phyloP scores from a whole-genome alignment of 495 filamentous ascomycete species.

The Friedmanniomyces endolithicus region DNA sequence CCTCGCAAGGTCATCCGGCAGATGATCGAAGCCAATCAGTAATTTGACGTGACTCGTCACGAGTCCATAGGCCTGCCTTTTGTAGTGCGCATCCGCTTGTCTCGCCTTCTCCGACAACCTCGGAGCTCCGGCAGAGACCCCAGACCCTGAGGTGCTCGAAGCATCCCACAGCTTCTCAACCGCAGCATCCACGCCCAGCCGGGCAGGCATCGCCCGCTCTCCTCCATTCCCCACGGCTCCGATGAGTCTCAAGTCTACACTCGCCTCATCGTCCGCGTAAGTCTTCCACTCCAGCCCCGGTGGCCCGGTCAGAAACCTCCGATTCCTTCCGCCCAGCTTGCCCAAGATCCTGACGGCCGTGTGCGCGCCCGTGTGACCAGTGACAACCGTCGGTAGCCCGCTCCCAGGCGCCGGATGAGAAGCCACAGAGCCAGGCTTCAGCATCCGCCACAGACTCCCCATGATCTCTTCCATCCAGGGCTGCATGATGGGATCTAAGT shows the following conservation, averaged over 20 bases:
- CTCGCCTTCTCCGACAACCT: constrained; percentile 47
- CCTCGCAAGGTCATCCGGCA: constrained; percentile 79
- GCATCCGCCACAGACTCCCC: constrained; percentile 89
- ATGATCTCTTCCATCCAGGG: constrained; percentile 97
- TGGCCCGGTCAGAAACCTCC: constrained; percentile 85
- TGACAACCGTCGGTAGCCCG: constrained; percentile 8
- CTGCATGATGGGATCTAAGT: constrained; percentile 97
- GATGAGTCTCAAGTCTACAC: constrained; percentile 76
- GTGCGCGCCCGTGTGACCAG: constrained; percentile 76
- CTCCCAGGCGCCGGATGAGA: not conserved
- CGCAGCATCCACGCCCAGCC: constrained; percentile 76
- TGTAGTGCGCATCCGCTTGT: constrained; percentile 74
- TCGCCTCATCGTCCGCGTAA: constrained; percentile 73
- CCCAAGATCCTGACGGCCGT: constrained; percentile 97
- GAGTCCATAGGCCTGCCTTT: constrained; percentile 79
- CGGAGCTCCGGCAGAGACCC: constrained; percentile 30
- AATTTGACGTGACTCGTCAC: constrained; percentile 81
- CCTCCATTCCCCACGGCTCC: constrained; percentile 53
- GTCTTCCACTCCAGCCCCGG: constrained; percentile 66
- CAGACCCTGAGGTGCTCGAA: not conserved
- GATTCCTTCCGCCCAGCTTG: constrained; percentile 88
- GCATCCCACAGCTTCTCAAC: constrained; percentile 69
- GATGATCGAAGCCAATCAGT: constrained; percentile 69
- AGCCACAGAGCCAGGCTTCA: constrained; percentile 82
- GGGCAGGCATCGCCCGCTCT: constrained; percentile 74